Conservation (phyloP, 352 stramenopile genomes). For the Sclerospora graminicola region DNA sequence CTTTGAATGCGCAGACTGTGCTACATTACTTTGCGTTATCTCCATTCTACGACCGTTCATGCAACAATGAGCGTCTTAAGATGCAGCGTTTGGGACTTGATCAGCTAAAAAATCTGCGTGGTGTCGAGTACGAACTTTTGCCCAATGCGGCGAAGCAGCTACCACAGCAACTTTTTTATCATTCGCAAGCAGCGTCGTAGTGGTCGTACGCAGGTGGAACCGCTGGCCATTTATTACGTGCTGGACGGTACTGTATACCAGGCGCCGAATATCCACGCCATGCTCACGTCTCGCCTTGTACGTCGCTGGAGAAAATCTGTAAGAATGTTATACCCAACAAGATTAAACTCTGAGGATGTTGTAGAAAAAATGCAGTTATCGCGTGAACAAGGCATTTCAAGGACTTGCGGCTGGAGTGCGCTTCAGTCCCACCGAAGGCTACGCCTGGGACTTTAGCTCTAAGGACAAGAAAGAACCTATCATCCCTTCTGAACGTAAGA, state of each 20-base stretch:
- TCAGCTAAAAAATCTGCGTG: constrained; percentile 81
- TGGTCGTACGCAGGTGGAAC: constrained; percentile 64
- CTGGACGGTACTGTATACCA: constrained; percentile 83
- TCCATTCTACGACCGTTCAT: constrained; percentile 83
- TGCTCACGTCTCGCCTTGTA: constrained; percentile 81
- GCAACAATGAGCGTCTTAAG: constrained; percentile 86
- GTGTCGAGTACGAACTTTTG: constrained; percentile 84
- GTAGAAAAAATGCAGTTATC: constrained; percentile 83
- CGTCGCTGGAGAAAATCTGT: constrained; percentile 1
- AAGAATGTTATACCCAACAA: not conserved
- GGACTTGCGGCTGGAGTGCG: constrained; percentile 59
- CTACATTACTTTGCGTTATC: constrained; percentile 83
- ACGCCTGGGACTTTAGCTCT: constrained; percentile 84
- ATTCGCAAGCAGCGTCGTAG: constrained; percentile 81
- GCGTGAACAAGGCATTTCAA: constrained; percentile 79
- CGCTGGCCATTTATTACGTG: constrained; percentile 84
- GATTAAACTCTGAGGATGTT: not conserved
- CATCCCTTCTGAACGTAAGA: constrained; percentile 78
- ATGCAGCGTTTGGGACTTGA: constrained; percentile 83
- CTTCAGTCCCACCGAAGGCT: constrained; percentile 79
- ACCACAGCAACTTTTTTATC: constrained; percentile 78
- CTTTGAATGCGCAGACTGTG: constrained; percentile 73
- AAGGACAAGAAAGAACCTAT: constrained; percentile 74
- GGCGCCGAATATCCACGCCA: constrained; percentile 80
- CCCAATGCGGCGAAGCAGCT: constrained; percentile 77